phyloP scores from a whole-genome alignment of 352 stramenopile genomes.

The Plasmopara muralis region DNA sequence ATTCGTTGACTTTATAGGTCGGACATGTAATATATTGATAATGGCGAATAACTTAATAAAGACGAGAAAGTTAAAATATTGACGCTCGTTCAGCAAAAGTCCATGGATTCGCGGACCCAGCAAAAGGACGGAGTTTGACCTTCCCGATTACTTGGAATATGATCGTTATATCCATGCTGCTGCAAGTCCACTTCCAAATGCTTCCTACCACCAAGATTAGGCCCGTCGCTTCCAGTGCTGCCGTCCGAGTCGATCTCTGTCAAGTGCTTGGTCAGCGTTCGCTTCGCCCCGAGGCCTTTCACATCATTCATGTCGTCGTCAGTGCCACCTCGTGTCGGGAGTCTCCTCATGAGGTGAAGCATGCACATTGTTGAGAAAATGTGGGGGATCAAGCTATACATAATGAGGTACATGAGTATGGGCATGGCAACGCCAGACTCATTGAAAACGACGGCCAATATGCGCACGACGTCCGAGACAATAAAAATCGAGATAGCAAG shows the following conservation, averaged over 20 bases:
- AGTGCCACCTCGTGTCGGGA: conserved; percentile 25
- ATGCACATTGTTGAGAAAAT: conserved; percentile 87
- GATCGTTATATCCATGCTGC: conserved; percentile 8
- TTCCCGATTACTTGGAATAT: conserved; percentile 23
- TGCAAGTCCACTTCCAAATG: conserved; percentile 22
- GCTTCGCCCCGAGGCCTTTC: conserved; percentile 17
- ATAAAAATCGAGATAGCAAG: conserved; percentile 78
- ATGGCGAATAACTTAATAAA: conserved; percentile 37
- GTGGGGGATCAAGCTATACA: conserved; percentile 71
- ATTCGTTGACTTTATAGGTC: too few relatives aligned
- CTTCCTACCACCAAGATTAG: conserved; percentile 8
- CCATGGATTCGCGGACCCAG: conserved; percentile 31
- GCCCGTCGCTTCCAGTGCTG: conserved; percentile 23
- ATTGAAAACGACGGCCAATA: conserved; percentile 55
- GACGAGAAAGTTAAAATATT: too few relatives aligned
- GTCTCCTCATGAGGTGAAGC: conserved; percentile 82
- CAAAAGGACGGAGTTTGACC: conserved; percentile 25
- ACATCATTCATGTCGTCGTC: conserved; percentile 14
- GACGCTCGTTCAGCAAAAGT: conserved; percentile 17
- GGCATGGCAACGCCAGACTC: conserved; percentile 42
- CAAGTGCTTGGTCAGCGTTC: conserved; percentile 61
- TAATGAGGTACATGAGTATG: conserved; percentile 61
- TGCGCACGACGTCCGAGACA: conserved; percentile 59
- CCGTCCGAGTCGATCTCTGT: conserved; percentile 32
- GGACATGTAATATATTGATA: not conserved